Percentiles rank a stretch among this genome's conserved stretches.
phyloP scores from a whole-genome alignment of 495 filamentous ascomycete species.

The Hypoxylon subgilvum region DNA sequence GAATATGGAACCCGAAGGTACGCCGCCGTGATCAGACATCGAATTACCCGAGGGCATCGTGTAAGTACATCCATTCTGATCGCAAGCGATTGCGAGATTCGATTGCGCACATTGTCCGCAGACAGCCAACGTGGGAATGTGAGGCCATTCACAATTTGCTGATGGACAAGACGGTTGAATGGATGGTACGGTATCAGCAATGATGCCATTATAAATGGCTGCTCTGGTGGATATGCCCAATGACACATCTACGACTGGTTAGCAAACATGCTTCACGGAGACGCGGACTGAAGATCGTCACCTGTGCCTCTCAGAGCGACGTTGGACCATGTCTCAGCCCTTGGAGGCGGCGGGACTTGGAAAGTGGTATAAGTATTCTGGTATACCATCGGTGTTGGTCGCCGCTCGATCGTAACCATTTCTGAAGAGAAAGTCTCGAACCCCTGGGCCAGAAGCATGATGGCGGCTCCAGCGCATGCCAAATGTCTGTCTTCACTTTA shows the following conservation, averaged over 20 bases:
- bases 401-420: constrained; percentile 46
- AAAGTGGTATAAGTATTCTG: constrained; percentile 2
- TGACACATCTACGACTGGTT: constrained; percentile 30
- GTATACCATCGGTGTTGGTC: constrained; percentile 15
- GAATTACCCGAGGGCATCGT: constrained; percentile 41
- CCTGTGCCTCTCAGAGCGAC: constrained; percentile 27
- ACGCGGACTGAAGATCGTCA: constrained; percentile 18
- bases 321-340: constrained; percentile 43
- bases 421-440: constrained; percentile 49
- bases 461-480: constrained; percentile 45
- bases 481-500: constrained; percentile 34
- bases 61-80: constrained; percentile 39
- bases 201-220: constrained; percentile 48
- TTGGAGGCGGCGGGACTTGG: constrained; percentile 10
- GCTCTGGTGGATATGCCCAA: constrained; percentile 45
- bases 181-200: constrained; percentile 32
- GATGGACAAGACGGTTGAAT: constrained; percentile 38
- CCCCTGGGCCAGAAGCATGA: constrained; percentile 43
- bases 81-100: constrained; percentile 22
- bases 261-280: not conserved
- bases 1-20: constrained; percentile 34
- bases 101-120: constrained; percentile 41
- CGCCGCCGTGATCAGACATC: constrained; percentile 12
- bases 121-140: constrained; percentile 44
- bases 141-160: constrained; percentile 46